phyloP scores from a whole-genome alignment of 352 stramenopile species.

The Phytophthora podocarpi region DNA sequence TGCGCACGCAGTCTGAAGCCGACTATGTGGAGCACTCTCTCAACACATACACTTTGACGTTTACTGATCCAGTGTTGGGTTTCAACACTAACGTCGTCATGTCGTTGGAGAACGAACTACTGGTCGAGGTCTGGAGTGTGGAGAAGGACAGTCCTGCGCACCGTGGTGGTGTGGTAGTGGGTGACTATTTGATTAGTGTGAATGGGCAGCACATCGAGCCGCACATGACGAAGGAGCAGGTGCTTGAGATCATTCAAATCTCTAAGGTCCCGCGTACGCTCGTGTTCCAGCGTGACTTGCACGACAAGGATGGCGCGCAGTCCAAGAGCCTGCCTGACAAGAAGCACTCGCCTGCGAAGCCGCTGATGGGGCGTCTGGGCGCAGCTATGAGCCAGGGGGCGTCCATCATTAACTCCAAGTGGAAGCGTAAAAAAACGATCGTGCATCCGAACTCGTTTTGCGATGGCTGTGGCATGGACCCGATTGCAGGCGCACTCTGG shows the following conservation, averaged over 20 bases:
- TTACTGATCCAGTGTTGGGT: slow-evolving; percentile 55
- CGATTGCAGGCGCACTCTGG: slow-evolving; percentile 69
- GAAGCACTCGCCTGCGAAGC: slow-evolving; percentile 41
- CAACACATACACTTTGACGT: slow-evolving; percentile 71
- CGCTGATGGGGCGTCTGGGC: slow-evolving; percentile 57
- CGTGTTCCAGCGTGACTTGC: slow-evolving; percentile 54
- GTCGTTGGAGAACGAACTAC: slow-evolving; percentile 53
- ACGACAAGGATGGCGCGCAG: slow-evolving; percentile 39
- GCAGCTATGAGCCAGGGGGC: slow-evolving; percentile 67
- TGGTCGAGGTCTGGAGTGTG: slow-evolving; percentile 60
- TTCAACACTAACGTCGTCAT: slow-evolving; percentile 63
- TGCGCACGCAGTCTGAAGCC: slow-evolving; percentile 43
- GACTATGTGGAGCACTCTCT: slow-evolving; percentile 35
- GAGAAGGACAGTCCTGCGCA: slow-evolving; percentile 58
- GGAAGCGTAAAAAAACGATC: slow-evolving; percentile 71
- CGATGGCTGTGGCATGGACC: slow-evolving; percentile 74
- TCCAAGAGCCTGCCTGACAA: slow-evolving; percentile 48
- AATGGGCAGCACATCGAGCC: slow-evolving; percentile 66
- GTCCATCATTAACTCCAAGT: slow-evolving; percentile 64
- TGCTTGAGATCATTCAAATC: slow-evolving; percentile 62
- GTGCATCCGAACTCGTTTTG: slow-evolving; percentile 73
- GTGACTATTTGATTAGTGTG: slow-evolving; percentile 64
- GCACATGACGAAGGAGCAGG: slow-evolving; percentile 65
- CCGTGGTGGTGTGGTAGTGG: slow-evolving; percentile 56
- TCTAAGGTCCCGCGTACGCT: slow-evolving; percentile 57